phyloP scores from a whole-genome alignment of 2,329 filamentous ascomycete genomes.

The Cryoendolithus antarcticus region DNA sequence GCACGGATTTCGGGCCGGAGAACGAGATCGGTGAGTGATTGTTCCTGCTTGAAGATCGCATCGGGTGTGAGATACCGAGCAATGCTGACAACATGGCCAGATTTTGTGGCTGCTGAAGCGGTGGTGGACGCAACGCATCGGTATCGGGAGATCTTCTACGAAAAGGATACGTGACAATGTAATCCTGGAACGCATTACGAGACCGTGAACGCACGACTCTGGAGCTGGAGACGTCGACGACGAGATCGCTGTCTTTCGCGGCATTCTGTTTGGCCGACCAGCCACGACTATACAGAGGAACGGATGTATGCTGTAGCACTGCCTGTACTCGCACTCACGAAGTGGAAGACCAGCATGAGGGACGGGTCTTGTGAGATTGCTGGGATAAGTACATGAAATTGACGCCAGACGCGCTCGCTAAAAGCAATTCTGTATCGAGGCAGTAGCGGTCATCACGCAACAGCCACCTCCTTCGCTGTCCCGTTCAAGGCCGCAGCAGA shows the following conservation, averaged over 20 bases:
- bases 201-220: too few relatives aligned
- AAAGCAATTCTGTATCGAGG: not conserved
- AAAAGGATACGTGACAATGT: not conserved
- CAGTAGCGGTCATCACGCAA: not conserved
- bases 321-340: too few relatives aligned
- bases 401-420: constrained; percentile 6
- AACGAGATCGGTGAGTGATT: constrained; percentile 50
- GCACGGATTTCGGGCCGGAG: constrained; percentile 52
- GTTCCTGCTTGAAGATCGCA: not conserved
- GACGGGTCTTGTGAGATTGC: not conserved
- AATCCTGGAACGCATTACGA: not conserved
- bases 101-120: constrained; percentile 61
- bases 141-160: constrained; percentile 68
- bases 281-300: too few relatives aligned
- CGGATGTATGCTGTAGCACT: too few relatives aligned
- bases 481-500: not conserved
- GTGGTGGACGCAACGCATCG: constrained; percentile 80
- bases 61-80: not conserved
- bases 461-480: not conserved
- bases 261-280: too few relatives aligned
- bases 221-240: too few relatives aligned
- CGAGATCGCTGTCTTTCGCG: too few relatives aligned
- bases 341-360: too few relatives aligned
- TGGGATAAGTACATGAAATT: too few relatives aligned
- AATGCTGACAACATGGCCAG: constrained; percentile 31